Evolutionary conservation across 257 asterid genomes (phyloP), one percentile per base, ranked within the genome.

Genomic region (Gentiana dahurica): DNA sequence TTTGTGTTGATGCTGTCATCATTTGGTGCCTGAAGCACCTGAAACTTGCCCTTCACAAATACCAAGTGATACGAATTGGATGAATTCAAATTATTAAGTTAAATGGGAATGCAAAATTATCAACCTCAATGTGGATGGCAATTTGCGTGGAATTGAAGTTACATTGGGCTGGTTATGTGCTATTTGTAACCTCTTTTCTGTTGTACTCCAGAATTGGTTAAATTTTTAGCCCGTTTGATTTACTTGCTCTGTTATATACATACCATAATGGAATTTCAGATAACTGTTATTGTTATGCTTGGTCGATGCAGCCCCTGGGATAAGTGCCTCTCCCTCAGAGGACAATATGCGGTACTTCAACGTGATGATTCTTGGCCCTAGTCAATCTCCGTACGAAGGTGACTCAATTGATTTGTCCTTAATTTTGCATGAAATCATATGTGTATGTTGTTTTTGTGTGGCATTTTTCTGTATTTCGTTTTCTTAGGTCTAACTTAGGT

Each of bases 341-440:
- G 97, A 92, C 32, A 92, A 92, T 55, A 92, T 92, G 99, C 94
- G 97, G 35, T 86, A 92, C 57, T 92, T 92, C 73, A 92, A 92
- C 72, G 99, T 92, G 58, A 92, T 92, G 99, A 84, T 92, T 73
- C 99, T 92, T 65, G 99, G 99, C 58, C 99, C 99, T 51, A 64
- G 95, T 7, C 99, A 92, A 59, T 92, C 99, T 64, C 99, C 99
- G 59, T 92, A 88, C 70, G 99, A 92, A 92, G 99, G 99, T 88
- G 58, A 58, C 13, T 37, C 6, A 37, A 37, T 49, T 11, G 4
- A 36, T 38, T 47, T 38, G 5, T 9, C 13, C 43, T 33, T 33
- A 44, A 36, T 34, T 33, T 11, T 48, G 43, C 38, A 36, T 45
- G 46, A 38, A 13, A 36, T 4, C 36, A 41, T 34, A 37, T 4